phyloP scores from a whole-genome alignment of 345 rosid genomes.

The Bruguiera sexangula region DNA sequence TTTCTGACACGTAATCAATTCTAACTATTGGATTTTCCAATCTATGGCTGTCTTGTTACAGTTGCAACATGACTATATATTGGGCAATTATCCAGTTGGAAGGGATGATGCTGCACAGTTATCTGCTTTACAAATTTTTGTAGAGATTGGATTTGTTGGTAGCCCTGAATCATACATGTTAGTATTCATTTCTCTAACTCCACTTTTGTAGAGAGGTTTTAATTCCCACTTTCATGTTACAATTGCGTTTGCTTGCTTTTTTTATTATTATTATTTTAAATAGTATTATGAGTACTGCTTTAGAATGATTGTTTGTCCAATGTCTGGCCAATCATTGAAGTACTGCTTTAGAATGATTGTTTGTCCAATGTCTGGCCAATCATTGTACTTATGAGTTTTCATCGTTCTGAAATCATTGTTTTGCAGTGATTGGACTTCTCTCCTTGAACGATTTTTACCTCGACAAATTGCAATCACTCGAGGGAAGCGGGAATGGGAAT shows the following conservation, averaged over 20 bases:
- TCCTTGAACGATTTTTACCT: conserved; percentile 84
- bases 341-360: neutral
- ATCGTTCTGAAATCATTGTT: neutral
- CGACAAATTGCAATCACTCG: conserved; percentile 94
- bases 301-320: neutral
- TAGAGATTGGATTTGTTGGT: conserved; percentile 81
- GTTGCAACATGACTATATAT: conserved; percentile 96
- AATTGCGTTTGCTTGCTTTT: neutral
- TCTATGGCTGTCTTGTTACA: conserved; percentile 34
- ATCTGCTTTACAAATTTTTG: conserved; percentile 91
- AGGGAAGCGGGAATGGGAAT: conserved; percentile 95
- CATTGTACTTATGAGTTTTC: neutral
- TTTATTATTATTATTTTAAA: neutral
- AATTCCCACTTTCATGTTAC: neutral
- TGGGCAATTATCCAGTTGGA: conserved; percentile 98
- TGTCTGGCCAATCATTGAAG: neutral
- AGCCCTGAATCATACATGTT: conserved; percentile 90
- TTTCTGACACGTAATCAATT: neutral
- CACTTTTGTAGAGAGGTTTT: neutral
- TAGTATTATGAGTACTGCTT: neutral
- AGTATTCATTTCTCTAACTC: conserved; percentile 27
- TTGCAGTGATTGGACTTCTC: conserved; percentile 84
- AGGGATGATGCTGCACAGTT: conserved; percentile 98
- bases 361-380: neutral
- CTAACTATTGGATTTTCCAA: conserved; percentile 16